Evolutionary conservation across 108 stramenopile species (phyloP).

Genomic region (Parmales sp.): DNA sequence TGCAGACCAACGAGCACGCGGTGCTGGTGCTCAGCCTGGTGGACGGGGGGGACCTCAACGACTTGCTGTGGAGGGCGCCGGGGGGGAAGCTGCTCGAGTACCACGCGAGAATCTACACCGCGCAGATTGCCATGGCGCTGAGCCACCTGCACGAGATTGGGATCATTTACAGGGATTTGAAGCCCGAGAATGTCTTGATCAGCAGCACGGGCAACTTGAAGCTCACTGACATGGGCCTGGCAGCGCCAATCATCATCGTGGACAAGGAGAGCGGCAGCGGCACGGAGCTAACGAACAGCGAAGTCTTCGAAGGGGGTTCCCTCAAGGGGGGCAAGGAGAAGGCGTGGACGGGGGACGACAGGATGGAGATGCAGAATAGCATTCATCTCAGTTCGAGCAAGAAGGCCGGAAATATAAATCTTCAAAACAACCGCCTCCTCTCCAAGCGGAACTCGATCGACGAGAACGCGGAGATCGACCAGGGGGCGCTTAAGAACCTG

Average conservation of each 20-base stretch:
- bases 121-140: slow-evolving; percentile 30
- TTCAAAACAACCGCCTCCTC: no score
- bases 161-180: slow-evolving; percentile 32
- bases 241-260: slow-evolving; percentile 14
- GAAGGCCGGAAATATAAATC: no score
- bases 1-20: slow-evolving; percentile 19
- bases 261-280: no score
- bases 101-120: slow-evolving; percentile 19
- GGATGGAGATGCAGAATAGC: no score
- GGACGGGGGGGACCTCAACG: slow-evolving; percentile 11
- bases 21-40: slow-evolving; percentile 13
- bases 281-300: no score
- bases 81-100: background rate
- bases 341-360: no score
- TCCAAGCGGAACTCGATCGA: no score
- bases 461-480: no score
- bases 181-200: slow-evolving; percentile 37
- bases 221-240: slow-evolving; percentile 37
- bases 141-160: slow-evolving; percentile 26
- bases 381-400: no score
- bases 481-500: no score
- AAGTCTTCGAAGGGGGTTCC: no score
- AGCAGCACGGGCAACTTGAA: slow-evolving; percentile 19
- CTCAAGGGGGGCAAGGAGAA: no score
- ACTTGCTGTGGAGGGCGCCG: slow-evolving; percentile 1